Evolutionary conservation across 768 basidiomycete species (phyloP), one percentile per base, ranked within the genome.

Genomic region (Tephrocybe rancida): DNA sequence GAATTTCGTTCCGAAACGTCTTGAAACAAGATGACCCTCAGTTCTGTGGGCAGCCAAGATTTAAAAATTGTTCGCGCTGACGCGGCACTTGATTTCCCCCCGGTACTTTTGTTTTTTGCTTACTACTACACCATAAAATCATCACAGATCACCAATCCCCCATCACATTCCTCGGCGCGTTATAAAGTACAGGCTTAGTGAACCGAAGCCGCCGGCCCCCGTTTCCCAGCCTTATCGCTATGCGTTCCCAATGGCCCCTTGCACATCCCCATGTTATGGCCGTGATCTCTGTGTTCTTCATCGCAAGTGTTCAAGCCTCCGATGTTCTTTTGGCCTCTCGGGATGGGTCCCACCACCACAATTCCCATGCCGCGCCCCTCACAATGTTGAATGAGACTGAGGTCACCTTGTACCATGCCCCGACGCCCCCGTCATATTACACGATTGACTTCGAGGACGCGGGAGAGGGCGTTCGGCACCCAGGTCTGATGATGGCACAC

Each of bases 391-490:
- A 95, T 67, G 94, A 95, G 65, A 88, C 89, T 0, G 83, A 88
- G 49, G 71, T 94, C 44, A 73, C 83, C 27, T 65, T 82, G 58
- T 70, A 73, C 50, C 92, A 95, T 66, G 66, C 74, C 0, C 85
- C 86, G 0, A 89, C 87, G 0, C 90, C 90, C 0, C 83, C 86
- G 0, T 93, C 92, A 2, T 96, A 93, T 68, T 92, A 84, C 69
- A 85, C 88, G 13, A 80, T 88, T 58, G 94, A 95, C 67, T 80
- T 86, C 65, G 84, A 88, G 30, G 76, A 79, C 44, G 67, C 65
- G 6, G 80, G 75, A 51, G 64, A 69, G 37, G 44, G 73, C 26
- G 56, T 71, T 22, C 78, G 83, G 32, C 80, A 87, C 66, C 84
- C 86, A n/a, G 80, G 77, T 13, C 71, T 94, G 53, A 91, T 95